A percentile compares a stretch with the other conserved stretches of the same genome.
Conservation (phyloP, 129 eudicot genomes). For the Escallonia herrerae region DNA sequence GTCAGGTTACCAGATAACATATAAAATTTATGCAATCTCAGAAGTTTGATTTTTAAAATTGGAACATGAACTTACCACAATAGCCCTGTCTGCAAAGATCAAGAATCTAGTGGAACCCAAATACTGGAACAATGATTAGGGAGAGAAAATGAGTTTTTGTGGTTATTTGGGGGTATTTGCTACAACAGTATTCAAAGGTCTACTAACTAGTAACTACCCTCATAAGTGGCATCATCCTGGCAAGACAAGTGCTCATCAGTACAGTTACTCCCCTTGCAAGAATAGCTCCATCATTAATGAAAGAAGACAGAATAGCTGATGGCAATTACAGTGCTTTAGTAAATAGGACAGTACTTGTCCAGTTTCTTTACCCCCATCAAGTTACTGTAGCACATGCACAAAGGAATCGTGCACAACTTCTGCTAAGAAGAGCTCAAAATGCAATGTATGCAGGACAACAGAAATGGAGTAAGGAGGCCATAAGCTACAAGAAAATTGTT, state of each 20-base stretch:
- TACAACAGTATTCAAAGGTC: background rate
- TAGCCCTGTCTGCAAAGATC: too few relatives aligned
- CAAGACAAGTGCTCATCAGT: constrained; percentile 8
- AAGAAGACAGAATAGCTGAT: constrained; percentile 7
- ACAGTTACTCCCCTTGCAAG: background rate
- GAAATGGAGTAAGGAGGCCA: too few relatives aligned
- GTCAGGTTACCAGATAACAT: constrained; percentile 36
- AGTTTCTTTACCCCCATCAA: too few relatives aligned
- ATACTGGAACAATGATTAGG: constrained; percentile 17
- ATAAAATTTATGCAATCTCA: background rate
- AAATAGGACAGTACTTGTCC: too few relatives aligned
- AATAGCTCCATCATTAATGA: background rate
- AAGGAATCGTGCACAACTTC: too few relatives aligned
- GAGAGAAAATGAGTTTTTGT: background rate
- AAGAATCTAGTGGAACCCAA: too few relatives aligned
- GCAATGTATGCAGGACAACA: too few relatives aligned
- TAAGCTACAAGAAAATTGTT: too few relatives aligned
- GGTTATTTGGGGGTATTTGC: background rate
- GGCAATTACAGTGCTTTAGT: background rate
- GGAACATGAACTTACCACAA: too few relatives aligned
- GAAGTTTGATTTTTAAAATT: background rate
- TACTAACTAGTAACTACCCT: constrained; percentile 10
- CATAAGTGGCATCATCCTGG: constrained; percentile 6
- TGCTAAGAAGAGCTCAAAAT: too few relatives aligned
- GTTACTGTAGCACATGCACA: too few relatives aligned